Conservation (phyloP, 192 early-diverging fungal genomes). For the Borealophlyctis nickersoniae region DNA sequence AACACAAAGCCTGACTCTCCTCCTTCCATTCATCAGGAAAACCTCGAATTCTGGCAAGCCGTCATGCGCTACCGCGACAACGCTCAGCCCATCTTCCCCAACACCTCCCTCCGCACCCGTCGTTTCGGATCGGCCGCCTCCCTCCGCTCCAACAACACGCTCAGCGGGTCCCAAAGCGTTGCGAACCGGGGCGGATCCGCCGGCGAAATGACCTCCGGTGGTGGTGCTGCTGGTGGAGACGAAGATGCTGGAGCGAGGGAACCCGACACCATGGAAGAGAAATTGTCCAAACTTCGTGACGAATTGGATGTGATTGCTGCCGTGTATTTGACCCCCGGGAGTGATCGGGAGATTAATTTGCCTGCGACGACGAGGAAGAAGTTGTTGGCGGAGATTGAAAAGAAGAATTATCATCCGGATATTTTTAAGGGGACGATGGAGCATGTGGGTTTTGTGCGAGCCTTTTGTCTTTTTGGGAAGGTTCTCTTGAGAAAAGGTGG, state of each 20-base stretch:
- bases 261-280: too few species aligned
- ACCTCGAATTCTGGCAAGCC: constrained; percentile 28
- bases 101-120: neutral
- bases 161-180: too few species aligned
- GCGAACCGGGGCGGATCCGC: too few species aligned
- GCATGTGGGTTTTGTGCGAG: constrained; percentile 28
- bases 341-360: constrained; percentile 30
- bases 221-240: neutral
- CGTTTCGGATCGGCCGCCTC: constrained; percentile 12
- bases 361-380: constrained; percentile 30
- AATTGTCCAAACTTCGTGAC: too few species aligned
- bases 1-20: neutral
- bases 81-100: constrained; percentile 12
- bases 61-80: constrained; percentile 16
- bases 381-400: constrained; percentile 25
- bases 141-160: too few species aligned
- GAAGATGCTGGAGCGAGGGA: too few species aligned
- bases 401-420: constrained; percentile 37
- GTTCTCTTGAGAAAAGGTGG: neutral
- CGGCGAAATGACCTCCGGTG: neutral
- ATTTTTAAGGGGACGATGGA: constrained; percentile 26
- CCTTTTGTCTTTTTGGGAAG: neutral
- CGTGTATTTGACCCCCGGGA: constrained; percentile 21
- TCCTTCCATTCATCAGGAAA: constrained; percentile 16
- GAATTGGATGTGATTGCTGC: constrained; percentile 23